Base-by-base conservation (phyloP, 1,284 basidiomycete genomes). In the Malassezia brasiliensis region DNA sequence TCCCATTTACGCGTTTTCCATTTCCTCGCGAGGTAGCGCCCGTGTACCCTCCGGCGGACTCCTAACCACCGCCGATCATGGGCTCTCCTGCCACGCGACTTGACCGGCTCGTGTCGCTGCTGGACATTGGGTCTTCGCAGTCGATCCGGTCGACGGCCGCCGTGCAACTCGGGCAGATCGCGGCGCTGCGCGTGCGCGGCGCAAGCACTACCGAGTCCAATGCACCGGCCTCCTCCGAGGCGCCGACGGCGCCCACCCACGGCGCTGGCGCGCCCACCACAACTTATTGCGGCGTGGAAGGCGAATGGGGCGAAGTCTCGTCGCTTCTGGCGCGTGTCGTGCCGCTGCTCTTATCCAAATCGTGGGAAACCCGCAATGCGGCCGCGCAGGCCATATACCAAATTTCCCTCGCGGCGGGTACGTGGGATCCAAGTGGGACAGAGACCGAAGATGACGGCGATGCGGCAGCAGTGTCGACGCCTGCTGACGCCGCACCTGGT, bases 81-180 rank as follows among this genome's bases (percentile, higher is more conserved):
- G 59, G 30, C 30, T 62, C 63, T 48, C 59, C 65, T 7, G 61
- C 63, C 1, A 67, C 65, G 15, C 59, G 80, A 22, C 83, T 93
- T 78, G 90, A 93, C 80, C 83, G 89, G 75, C 84, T 93, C 78
- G 85, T 93, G 68, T 82, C 87, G 72, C 79, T 93, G 47, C 83
- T 93, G 69, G 90, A 91, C 76, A 87, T 87, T 41, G 90, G 90
- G 46, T 90, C 89, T 30, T 88, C 87, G 3, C 78, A 82, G 47
- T 85, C 87, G 46, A 85, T 93, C 57, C 82, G 88, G 69, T 83
- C 83, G 60, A 90, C 90, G 15, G 90, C 90, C 3, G 90, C 90
- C 9, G 88, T 88, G 70, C 90, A 94, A 76, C 81, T 94, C 40
- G 90, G 88, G 1, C 87, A 90, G 67, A 81, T 93, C 54, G 89